A percentile compares a stretch with the other conserved stretches of the same genome.
These are phyloP conservation scores for Phytopythium litorale DNA, from an alignment of 352 stramenopile species.

Conservation along the genomic window DNA sequence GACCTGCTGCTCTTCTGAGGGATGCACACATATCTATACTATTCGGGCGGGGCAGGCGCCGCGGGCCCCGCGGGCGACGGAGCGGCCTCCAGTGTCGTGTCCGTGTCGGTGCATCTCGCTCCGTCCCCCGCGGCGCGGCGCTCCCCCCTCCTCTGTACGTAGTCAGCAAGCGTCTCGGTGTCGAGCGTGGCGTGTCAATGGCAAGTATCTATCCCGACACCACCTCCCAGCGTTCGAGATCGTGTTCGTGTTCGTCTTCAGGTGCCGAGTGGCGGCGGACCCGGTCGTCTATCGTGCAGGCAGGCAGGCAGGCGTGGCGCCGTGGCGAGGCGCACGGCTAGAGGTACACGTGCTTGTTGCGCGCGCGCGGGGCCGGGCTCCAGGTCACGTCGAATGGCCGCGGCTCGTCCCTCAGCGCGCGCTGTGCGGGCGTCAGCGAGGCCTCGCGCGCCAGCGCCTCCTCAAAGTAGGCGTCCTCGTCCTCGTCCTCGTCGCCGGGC, in stretches of 20 bases:
- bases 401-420: slow-evolving; percentile 33
- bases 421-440: slow-evolving; percentile 31
- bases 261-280: too few species aligned
- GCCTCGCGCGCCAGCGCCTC: slow-evolving; percentile 38
- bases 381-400: slow-evolving; percentile 77
- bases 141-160: too few species aligned
- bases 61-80: not conserved
- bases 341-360: slow-evolving; percentile 82
- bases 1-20: slow-evolving; percentile 79
- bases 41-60: not conserved
- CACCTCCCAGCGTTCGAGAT: not conserved
- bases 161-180: too few species aligned
- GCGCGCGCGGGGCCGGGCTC: slow-evolving; percentile 45
- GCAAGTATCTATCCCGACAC: not conserved
- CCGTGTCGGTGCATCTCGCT: too few species aligned
- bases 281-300: too few species aligned
- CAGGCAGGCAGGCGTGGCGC: too few species aligned
- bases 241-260: too few species aligned
- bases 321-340: slow-evolving; percentile 21
- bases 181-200: too few species aligned
- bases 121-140: too few species aligned
- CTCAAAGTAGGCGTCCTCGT: slow-evolving; percentile 13
- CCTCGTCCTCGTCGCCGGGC: slow-evolving; percentile 1
- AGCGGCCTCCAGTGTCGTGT: not conserved
- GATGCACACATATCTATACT: slow-evolving; percentile 11